Base-by-base conservation (phyloP, 2,329 filamentous ascomycete genomes). In the Penicillium expansum region DNA sequence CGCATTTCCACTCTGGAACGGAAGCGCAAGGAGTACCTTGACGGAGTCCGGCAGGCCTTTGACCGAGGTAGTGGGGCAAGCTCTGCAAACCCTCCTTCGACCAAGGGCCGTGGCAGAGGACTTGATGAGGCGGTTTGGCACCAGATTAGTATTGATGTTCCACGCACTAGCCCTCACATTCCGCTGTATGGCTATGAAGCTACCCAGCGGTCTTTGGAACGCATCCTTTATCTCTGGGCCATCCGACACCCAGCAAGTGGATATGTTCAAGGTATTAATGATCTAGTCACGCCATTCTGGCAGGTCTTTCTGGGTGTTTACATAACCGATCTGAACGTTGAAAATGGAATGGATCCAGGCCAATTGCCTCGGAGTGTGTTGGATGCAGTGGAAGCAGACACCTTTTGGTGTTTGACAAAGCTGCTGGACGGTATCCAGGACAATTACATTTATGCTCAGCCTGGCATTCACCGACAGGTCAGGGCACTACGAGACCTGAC, bases 61-160 rank as follows among this genome's bases (percentile, higher is more conserved):
- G 83, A 85, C 55, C 78, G 82, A 39, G 79, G 80, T 7, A 80
- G 74, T 20, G 74, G 76, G 29, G 72, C 71, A 37, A 69, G 75
- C 16, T 72, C 76, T n/a, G 60, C 62, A 24, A 79, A 77, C 30
- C 74, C 78, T 1, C 69, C 71, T 39, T 75, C 79, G 8, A 70
- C 61, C 32, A 71, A 75, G 13, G 82, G 85, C 42, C 80, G 82
- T 60, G 85, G 86, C 2, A 84, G 90, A 53, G 93, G 92, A 2
- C 78, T 99, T 18, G 95, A 99, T 67, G 94, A 99, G 78, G 89
- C 91, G n/a, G 87, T 99, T 57, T 99, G 94, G 94, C 94, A 99
- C 77, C 94, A 99, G 71, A 97, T 99, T 76, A 97, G 92, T 75
- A 99, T 99, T 69, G 94, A 99, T 71, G 91, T 97, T 22, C 94